Evolutionary conservation across 2,329 filamentous ascomycete species (phyloP).

Genomic region (Cladosporium halotolerans): DNA sequence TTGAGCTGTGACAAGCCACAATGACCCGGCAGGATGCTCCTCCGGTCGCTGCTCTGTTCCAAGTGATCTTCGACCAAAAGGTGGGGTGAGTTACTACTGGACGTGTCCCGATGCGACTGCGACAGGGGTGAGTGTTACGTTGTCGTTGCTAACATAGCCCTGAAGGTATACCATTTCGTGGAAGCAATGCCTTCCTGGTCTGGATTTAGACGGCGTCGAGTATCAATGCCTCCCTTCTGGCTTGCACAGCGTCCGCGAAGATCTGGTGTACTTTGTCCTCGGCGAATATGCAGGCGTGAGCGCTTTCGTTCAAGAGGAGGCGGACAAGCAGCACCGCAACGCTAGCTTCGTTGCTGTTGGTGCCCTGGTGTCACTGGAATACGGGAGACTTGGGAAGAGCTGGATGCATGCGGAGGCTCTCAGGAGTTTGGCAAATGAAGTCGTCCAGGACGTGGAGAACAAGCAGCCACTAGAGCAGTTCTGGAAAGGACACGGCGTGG

Average conservation of each 20-base stretch:
- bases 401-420: constrained; percentile 81
- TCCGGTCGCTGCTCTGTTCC: constrained; percentile 30
- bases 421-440: constrained; percentile 65
- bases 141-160: background rate
- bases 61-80: constrained; percentile 33
- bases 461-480: constrained; percentile 66
- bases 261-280: constrained; percentile 90
- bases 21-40: constrained; percentile 17
- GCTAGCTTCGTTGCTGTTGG: constrained; percentile 91
- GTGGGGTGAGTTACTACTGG: constrained; percentile 25
- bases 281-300: constrained; percentile 74
- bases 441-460: constrained; percentile 57
- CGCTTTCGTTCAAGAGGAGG: constrained; percentile 80
- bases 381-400: constrained; percentile 75
- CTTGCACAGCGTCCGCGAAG: constrained; percentile 77
- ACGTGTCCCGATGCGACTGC: background rate
- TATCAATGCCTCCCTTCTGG: constrained; percentile 95
- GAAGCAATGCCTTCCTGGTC: constrained; percentile 65
- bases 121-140: background rate
- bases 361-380: constrained; percentile 76
- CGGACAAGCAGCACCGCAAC: constrained; percentile 72
- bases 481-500: constrained; percentile 55
- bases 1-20: background rate
- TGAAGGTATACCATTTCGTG: constrained; percentile 73
- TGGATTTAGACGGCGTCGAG: constrained; percentile 73